phyloP scores from a whole-genome alignment of 495 filamentous ascomycete genomes.

The Aspergillus sclerotioniger region DNA sequence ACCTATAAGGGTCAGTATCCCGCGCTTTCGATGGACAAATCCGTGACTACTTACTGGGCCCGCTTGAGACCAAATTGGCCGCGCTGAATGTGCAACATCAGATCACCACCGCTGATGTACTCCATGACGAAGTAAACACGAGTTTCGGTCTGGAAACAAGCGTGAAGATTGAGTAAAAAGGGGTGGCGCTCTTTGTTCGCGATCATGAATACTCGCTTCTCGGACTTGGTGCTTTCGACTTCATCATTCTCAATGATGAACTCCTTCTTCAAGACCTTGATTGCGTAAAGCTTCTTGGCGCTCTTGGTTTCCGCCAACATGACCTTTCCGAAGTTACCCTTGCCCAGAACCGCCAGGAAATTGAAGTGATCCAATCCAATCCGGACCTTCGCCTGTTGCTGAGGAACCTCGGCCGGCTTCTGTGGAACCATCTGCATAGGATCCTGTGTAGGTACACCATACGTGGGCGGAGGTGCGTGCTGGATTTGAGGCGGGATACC shows the following conservation, averaged over 20 bases:
- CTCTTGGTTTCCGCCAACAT: constrained; percentile 98
- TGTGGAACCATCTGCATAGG: constrained; percentile 24
- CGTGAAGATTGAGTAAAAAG: constrained; percentile 92
- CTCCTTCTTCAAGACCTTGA: constrained; percentile 99
- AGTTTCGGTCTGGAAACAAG: constrained; percentile 99
- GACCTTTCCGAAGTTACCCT: constrained; percentile 99
- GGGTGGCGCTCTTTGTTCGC: constrained; percentile 98
- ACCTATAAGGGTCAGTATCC: constrained; percentile 51
- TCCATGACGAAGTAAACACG: constrained; percentile 99
- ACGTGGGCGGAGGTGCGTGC: constrained; percentile 20
- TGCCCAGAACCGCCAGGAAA: constrained; percentile 96
- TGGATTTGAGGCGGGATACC: constrained; percentile 54
- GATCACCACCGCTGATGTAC: constrained; percentile 97
- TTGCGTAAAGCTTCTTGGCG: constrained; percentile 88
- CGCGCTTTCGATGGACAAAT: background rate
- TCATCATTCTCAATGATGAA: constrained; percentile 99
- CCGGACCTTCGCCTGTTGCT: constrained; percentile 66
- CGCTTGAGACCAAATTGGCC: constrained; percentile 94
- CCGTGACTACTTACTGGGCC: constrained; percentile 70
- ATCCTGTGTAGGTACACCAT: constrained; percentile 43
- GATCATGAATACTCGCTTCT: constrained; percentile 95
- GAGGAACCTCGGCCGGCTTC: constrained; percentile 43
- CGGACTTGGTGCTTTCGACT: constrained; percentile 97
- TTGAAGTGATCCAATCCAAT: constrained; percentile 99
- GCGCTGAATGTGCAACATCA: constrained; percentile 98